Conservation (phyloP, 1,284 basidiomycete genomes). For the Quambalaria eucalypti region DNA sequence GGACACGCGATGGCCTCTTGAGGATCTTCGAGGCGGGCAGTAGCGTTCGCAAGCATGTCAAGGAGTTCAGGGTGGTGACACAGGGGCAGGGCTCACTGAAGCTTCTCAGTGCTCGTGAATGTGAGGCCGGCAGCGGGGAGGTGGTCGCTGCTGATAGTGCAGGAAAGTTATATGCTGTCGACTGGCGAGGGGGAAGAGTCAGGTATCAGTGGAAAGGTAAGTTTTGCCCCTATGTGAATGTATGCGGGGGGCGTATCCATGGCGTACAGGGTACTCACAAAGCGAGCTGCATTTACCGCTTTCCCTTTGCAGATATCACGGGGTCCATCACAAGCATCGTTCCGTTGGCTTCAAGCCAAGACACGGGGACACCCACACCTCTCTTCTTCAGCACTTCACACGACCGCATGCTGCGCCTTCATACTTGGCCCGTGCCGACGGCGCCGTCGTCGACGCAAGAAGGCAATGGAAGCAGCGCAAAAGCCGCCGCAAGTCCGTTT, state of each 20-base stretch:
- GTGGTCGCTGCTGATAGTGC: conserved; percentile 27
- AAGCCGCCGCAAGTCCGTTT: too few species aligned
- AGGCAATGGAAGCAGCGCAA: conserved; percentile 1
- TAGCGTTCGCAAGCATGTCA: conserved; percentile 10
- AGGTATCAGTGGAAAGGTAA: conserved; percentile 23
- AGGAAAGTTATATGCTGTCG: conserved; percentile 22
- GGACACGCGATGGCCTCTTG: conserved; percentile 25
- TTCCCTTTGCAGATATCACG: conserved; percentile 1
- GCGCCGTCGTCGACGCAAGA: conserved; percentile 9
- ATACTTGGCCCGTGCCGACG: not conserved
- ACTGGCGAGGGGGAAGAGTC: conserved; percentile 16
- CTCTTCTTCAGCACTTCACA: not conserved
- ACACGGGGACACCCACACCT: not conserved
- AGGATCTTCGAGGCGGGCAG: conserved; percentile 17
- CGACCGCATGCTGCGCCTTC: conserved; percentile 5
- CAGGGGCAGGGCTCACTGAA: conserved; percentile 16
- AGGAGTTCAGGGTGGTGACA: conserved; percentile 15
- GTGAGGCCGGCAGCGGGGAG: conserved; percentile 9
- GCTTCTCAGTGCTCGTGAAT: conserved; percentile 8
- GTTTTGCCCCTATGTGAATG: too few species aligned
- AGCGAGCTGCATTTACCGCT: too few species aligned
- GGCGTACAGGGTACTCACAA: not conserved
- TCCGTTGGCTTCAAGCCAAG: not conserved
- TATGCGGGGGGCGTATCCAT: not conserved
- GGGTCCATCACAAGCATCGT: conserved; percentile 4